phyloP scores from a whole-genome alignment of 2,329 filamentous ascomycete genomes.

The Penicillium aurantiogriseum region DNA sequence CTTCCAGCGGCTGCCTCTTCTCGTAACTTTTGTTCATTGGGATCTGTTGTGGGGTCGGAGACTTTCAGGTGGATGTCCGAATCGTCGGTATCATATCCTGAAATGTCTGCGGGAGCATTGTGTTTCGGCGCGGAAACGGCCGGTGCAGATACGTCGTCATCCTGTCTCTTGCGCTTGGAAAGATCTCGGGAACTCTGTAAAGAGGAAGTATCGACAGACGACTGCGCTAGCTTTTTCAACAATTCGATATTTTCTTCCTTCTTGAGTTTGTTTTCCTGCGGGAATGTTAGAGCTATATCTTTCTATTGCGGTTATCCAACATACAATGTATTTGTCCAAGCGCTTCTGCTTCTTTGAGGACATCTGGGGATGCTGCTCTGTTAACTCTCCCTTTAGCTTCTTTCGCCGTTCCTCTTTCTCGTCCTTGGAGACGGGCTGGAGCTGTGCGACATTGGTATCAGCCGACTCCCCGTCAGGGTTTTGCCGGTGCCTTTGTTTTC shows the following conservation, averaged over 20 bases:
- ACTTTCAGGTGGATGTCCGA: conserved; percentile 31
- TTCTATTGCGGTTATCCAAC: conserved; percentile 22
- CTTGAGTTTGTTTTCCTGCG: conserved; percentile 78
- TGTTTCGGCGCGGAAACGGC: conserved; percentile 19
- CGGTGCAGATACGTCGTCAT: conserved; percentile 42
- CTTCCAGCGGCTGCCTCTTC: conserved; percentile 54
- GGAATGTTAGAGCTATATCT: conserved; percentile 17
- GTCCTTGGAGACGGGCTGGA: conserved; percentile 48
- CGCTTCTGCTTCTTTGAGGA: conserved; percentile 66
- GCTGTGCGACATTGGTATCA: conserved; percentile 47
- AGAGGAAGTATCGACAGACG: conserved; percentile 77
- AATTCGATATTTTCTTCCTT: conserved; percentile 89
- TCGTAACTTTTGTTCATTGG: conserved; percentile 51
- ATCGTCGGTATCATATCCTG: conserved; percentile 37
- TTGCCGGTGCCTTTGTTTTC: conserved; percentile 54
- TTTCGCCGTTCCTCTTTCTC: conserved; percentile 55
- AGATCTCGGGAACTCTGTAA: conserved; percentile 76
- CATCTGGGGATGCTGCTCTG: conserved; percentile 55
- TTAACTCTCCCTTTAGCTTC: conserved; percentile 55
- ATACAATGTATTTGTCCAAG: conserved; percentile 65
- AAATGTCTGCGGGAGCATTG: conserved; percentile 31
- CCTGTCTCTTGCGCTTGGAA: conserved; percentile 67
- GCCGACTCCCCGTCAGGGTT: conserved; percentile 38
- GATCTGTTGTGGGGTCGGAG: conserved; percentile 19
- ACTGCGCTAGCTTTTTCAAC: conserved; percentile 75